Base-by-base conservation (phyloP, 1,139 yeast genomes). In the Sporopachydermia cereana region DNA sequence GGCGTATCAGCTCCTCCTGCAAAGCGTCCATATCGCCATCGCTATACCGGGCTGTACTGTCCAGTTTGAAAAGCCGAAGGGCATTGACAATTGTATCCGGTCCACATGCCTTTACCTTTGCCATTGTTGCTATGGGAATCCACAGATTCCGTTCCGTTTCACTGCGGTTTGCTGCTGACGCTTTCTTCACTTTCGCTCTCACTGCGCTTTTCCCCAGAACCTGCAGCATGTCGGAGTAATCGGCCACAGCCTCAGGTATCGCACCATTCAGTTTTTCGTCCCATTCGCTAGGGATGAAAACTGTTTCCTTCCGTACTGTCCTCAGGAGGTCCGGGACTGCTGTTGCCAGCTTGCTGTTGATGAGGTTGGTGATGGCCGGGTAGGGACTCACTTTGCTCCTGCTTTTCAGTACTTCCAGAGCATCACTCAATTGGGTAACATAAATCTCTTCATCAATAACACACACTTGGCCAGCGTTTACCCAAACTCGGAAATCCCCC, bases 401-500 rank as follows among this genome's bases (percentile, higher is more conserved):
- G 9, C 17, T 21, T 20, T 20, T 34, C 9, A 34, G 39, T 7
- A 12, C 9, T 5, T 7, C 17, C 18, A 34, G 39, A 7, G 39
- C 39, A 34, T n/a, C 39, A 7, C 22, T 21, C 9, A 34, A 9
- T 5, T 5, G 5, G 14, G 7, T 14, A 25, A 25, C 14, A 7
- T 14, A 14, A 7, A 34, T n/a, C 5, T 34, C 39, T 20, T 34
- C 39, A 16, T 12, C 7, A 12, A 34, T 34, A n/a, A 34, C 17
- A 7, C n/a, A 21, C 17, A 34, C 22, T 7, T n/a, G 39, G 17
- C 39, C 39, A 34, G 7, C 17, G 39, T 34, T 16, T n/a, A 34
- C 36, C 79, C 57, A 49, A 74, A 69, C 7, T 57, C 53, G 0
- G 73, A 61, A 27, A 58, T 57, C 3, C 56, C 61, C 0, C 76